Evolutionary conservation across 768 basidiomycete species (phyloP).

Genomic region (Lactifluus volemus): DNA sequence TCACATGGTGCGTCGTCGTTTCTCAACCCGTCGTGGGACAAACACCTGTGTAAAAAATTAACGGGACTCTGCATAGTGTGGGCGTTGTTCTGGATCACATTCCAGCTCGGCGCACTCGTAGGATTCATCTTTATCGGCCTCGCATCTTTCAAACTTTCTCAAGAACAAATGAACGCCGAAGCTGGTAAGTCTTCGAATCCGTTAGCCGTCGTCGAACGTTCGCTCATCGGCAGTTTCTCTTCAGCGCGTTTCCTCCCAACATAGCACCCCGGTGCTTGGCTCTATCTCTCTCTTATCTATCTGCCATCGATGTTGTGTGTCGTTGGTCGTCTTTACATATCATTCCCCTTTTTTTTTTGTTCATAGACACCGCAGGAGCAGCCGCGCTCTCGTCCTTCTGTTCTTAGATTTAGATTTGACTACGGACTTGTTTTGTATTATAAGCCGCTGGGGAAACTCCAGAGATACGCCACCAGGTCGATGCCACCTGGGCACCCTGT

Average conservation of each 20-base stretch:
- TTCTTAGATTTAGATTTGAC: not conserved
- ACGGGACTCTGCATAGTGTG: slow-evolving; percentile 45
- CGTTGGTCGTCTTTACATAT: not conserved
- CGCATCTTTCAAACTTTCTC: slow-evolving; percentile 58
- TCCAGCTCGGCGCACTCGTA: slow-evolving; percentile 63
- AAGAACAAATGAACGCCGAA: slow-evolving; percentile 57
- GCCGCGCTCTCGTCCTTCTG: not conserved
- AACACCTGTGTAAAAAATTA: not conserved
- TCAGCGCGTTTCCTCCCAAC: slow-evolving; percentile 8
- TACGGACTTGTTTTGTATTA: not conserved
- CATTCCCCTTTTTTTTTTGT: not conserved
- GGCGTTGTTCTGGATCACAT: slow-evolving; percentile 80
- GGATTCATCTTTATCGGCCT: slow-evolving; percentile 79
- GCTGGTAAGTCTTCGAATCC: slow-evolving; percentile 45
- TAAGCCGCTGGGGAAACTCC: not conserved
- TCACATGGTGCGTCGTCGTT: slow-evolving; percentile 51
- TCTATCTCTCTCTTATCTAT: not conserved
- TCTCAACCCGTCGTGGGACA: not conserved
- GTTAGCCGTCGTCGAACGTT: not conserved
- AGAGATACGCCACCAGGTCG: too few relatives aligned
- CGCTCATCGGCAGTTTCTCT: not conserved
- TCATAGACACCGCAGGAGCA: not conserved
- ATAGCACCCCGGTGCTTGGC: not conserved
- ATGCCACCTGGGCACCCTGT: too few relatives aligned
- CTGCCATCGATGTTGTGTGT: not conserved